Evolutionary conservation across 331 rosid species (phyloP).

Genomic region (Arachis monticola): DNA sequence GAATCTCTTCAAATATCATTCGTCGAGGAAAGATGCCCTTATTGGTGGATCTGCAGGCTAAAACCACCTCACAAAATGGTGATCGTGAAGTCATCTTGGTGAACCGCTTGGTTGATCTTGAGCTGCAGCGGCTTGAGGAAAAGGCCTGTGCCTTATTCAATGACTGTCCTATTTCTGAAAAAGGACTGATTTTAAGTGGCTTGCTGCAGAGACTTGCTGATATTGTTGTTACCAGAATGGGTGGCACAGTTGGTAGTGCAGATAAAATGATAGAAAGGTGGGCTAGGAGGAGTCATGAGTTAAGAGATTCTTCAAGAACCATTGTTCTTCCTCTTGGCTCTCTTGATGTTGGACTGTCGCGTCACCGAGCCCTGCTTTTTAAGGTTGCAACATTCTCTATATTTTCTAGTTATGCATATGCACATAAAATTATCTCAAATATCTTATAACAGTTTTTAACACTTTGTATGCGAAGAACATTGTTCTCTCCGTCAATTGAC

Average conservation of each 20-base stretch:
- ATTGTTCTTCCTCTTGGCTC: slow-evolving; percentile 82
- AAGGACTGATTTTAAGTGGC: slow-evolving; percentile 72
- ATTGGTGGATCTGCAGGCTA: slow-evolving; percentile 75
- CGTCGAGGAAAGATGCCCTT: slow-evolving; percentile 92
- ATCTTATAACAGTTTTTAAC: slow-evolving; percentile 13
- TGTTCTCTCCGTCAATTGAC: neutral
- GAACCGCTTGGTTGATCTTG: slow-evolving; percentile 68
- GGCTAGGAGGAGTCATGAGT: slow-evolving; percentile 74
- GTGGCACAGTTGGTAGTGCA: slow-evolving; percentile 91
- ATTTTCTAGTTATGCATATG: slow-evolving; percentile 10
- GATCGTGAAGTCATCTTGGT: slow-evolving; percentile 85
- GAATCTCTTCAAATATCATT: slow-evolving; percentile 60
- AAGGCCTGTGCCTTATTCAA: slow-evolving; percentile 51
- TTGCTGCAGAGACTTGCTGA: slow-evolving; percentile 88
- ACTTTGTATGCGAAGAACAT: slow-evolving; percentile 8
- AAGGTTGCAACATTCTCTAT: slow-evolving; percentile 56
- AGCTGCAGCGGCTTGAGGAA: slow-evolving; percentile 77
- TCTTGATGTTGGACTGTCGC: slow-evolving; percentile 98
- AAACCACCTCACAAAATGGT: slow-evolving; percentile 59
- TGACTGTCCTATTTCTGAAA: slow-evolving; percentile 60
- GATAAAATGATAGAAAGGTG: slow-evolving; percentile 79
- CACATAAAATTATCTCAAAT: slow-evolving; percentile 1
- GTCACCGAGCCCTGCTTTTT: slow-evolving; percentile 96
- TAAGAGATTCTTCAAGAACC: slow-evolving; percentile 66
- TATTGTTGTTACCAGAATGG: slow-evolving; percentile 92